phyloP scores from a whole-genome alignment of 768 basidiomycete species.

The Arthromyces matolae region DNA sequence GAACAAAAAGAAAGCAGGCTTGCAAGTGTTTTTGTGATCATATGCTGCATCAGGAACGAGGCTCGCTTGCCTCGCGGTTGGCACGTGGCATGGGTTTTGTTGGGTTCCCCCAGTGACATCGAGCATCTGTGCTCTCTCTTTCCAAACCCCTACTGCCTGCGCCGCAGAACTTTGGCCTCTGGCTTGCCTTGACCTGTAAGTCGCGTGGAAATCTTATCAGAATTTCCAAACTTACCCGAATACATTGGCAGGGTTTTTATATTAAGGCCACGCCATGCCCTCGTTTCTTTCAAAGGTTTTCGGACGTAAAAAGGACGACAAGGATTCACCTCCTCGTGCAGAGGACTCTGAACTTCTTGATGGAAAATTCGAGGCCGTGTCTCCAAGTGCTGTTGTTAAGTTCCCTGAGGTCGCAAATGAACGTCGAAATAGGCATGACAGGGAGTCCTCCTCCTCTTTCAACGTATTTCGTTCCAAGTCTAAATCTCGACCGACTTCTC shows the following conservation, averaged over 20 bases:
- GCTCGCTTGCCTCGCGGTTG: conserved; percentile 9
- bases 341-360: conserved; percentile 54
- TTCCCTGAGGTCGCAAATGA: conserved; percentile 35
- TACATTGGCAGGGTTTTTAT: conserved; percentile 16
- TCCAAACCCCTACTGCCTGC: conserved; percentile 9
- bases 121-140: conserved; percentile 9
- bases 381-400: conserved; percentile 40
- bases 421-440: conserved; percentile 35
- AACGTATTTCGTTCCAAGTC: conserved; percentile 49
- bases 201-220: conserved; percentile 2
- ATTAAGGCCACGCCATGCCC: conserved; percentile 44
- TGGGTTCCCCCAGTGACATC: conserved; percentile 10
- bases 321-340: conserved; percentile 30
- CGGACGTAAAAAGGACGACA: conserved; percentile 66
- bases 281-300: conserved; percentile 78
- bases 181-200: conserved; percentile 12
- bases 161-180: conserved; percentile 11
- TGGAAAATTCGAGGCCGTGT: conserved; percentile 72
- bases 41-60: conserved; percentile 7
- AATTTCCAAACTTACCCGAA: conserved; percentile 1
- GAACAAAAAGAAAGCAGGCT: too few species aligned
- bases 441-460: conserved; percentile 43
- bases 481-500: conserved; percentile 38
- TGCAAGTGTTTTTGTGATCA: too few species aligned
- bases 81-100: conserved; percentile 16